Evolutionary conservation across 805 yeast genomes (phyloP), one percentile per base, ranked within the genome.

Genomic region (Dipodascus geniculatus): DNA sequence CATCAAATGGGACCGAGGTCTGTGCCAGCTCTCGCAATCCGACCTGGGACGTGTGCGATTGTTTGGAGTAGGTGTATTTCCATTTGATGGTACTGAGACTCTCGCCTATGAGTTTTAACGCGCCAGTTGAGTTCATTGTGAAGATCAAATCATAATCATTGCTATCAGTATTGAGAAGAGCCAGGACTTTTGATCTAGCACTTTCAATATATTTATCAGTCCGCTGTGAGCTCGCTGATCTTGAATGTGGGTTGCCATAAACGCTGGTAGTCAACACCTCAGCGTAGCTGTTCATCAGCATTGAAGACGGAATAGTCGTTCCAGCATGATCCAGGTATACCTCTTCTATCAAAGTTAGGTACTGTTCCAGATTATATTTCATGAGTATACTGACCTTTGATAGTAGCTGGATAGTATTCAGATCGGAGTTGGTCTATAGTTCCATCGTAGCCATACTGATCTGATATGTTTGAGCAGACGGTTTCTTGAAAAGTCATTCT

Each of bases 301-400:
- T 53, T 24, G 60, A 60, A 1, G 73, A 63, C 42, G 67, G 66
- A 1, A 71, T 52, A 1, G 76, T 71, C 51, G 71, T 63, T 1
- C 76, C 78, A 1, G 78, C 77, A 59, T 73, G 72, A 53, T 74
- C 78, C 23, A 74, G 60, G 52, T 74, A 74, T 0, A 57, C 56
- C 3, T 65, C 60, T 14, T 53, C 53, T 6, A 55, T 58, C 11
- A 17, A 42, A 4, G 14, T n/a, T 14, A 38, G 19, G 44, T n/a
- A 38, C 20, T 38, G 20, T 6, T n/a, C 14, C 44, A 38, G 20
- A 14, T 28, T 14, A 8, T 8, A 8, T 28, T 8, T 28, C 35
- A 28, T 28, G 35, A 8, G 8, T 28, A 8, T 16, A 38, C 44
- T 3, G 6, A 38, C 44, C 20, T 38, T 38, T 38, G 17, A 38